Evolutionary conservation across 2,329 filamentous ascomycete species (phyloP), one percentile per base, ranked within the genome.

Genomic region (Hypoxylon sp.): DNA sequence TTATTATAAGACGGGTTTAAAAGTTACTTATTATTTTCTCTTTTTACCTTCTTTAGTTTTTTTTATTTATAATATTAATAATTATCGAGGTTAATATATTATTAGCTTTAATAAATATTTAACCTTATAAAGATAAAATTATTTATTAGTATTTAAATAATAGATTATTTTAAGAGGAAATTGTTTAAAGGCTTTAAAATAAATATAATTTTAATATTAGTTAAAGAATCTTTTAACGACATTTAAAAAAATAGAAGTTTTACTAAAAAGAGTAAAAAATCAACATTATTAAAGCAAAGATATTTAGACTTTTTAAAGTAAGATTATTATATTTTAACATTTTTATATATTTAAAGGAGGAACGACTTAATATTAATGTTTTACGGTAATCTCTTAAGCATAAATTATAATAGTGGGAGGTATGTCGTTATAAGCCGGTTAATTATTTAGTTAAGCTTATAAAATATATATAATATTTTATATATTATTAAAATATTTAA

Each of bases 401-500:
- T 41, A 41, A 41, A 4, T 41, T 41, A 41, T 41, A 41, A 41
- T 7, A 41, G 16, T 41, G 3, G 12, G 7, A 41, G 12, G 16
- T 41, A 19, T 3, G 16, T 41, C 9, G 16, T 41, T 27, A 27
- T 27, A 27, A 27, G 25, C 25, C 6, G 6, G 25, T 27, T 27
- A 27, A 27, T 27, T 27, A 41, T 41, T 41, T 19, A 41, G 1
- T 19, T 41, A 41, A 41, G 12, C 19, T 41, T 41, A 41, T 41
- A 21, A 9, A 41, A 41, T 41, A 41, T 41, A 41, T 41, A 41
- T 16, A 41, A 41, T 4, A 41, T 19, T 41, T 41, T 12, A 21
- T 41, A 21, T 41, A 41, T 41, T 41, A 41, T 41, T 41, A 41
- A 41, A 41, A 41, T 41, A 41, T 41, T 19, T 41, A 41, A 1